Base-by-base conservation (phyloP, 2,329 filamentous ascomycete genomes). In the Tolypocladium tundrense region DNA sequence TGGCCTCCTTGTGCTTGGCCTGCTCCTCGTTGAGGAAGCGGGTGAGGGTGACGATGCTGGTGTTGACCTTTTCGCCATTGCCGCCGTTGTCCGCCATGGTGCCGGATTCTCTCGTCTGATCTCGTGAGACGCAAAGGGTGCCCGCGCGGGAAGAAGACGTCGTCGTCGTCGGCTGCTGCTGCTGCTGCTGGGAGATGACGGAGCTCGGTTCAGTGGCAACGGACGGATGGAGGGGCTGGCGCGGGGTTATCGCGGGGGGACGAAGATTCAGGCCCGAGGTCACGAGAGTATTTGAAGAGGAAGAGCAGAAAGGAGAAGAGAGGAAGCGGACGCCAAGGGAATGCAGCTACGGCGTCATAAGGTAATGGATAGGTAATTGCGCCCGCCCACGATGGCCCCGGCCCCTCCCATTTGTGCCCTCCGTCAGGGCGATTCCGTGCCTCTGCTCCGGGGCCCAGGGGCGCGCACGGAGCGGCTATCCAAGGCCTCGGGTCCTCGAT, bases 11-110 rank as follows among this genome's bases (percentile, higher is more conserved):
- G 77, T 95, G 86, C 76, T 97, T 97, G 61, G 81, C 77, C 75
- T 99, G 94, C 78, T 97, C 92, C 79, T 99, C 94, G 37, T 91
- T 97, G 67, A 99, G 83, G 81, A 94, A 96, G 61, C 94, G 85
- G 48, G 94, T 97, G 67, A 99, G 85, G 57, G 94, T 97, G 71
- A 97, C 82, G 70, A 99, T 97, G 74, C 97, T 85, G 62, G 90
- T 95, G 81, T 97, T 97, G 78, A 99, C 86, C 73, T 88, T 87
- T 78, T 96, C 91, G 66, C 73, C 76, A 65, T 73, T 73, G 60
- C 73, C 73, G 60, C 73, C 73, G 64, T 74, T 75, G 64, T 70
- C 63, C 58, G 68, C 62, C 70, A 73, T 74, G 62, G 61, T 65
- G 65, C 59, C 59, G 61, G 64, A 63, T 53, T 62, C 5, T 14